phyloP scores from a whole-genome alignment of 495 filamentous ascomycete species.

The Aspergillus conjunctus region DNA sequence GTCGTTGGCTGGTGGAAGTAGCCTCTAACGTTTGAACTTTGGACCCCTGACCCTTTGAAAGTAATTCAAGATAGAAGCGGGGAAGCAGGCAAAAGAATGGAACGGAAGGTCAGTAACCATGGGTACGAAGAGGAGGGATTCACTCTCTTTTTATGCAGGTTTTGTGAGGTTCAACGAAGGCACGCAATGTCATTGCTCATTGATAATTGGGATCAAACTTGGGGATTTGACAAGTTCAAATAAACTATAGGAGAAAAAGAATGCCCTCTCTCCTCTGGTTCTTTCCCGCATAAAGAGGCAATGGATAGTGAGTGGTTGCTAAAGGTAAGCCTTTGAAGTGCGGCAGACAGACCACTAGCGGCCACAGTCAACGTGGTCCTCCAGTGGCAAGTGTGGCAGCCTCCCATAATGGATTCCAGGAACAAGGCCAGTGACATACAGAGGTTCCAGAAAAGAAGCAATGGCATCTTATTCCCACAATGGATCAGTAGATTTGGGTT shows the following conservation, averaged over 20 bases:
- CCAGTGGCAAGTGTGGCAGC: slow-evolving; percentile 2
- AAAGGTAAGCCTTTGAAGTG: slow-evolving; percentile 9
- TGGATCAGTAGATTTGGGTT: background rate
- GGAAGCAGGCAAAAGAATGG: slow-evolving; percentile 14
- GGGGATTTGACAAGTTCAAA: too few relatives aligned
- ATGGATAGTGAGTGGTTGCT: background rate
- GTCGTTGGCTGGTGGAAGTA: background rate
- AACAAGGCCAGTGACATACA: background rate
- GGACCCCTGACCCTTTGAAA: background rate
- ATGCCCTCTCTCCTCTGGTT: background rate
- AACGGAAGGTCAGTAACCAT: slow-evolving; percentile 17
- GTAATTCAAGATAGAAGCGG: background rate
- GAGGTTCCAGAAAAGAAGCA: slow-evolving; percentile 1
- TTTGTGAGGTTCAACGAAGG: background rate
- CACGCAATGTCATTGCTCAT: background rate
- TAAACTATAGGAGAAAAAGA: too few relatives aligned
- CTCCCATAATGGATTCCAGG: background rate
- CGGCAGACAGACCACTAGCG: slow-evolving; percentile 18
- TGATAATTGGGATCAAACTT: too few relatives aligned
- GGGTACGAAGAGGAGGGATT: slow-evolving; percentile 5
- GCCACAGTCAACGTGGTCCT: slow-evolving; percentile 8
- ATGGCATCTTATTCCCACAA: background rate
- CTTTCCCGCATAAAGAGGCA: background rate
- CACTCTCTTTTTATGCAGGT: background rate
- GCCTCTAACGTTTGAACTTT: background rate